Base-by-base conservation (phyloP, 345 rosid genomes). In the Salix udensis region DNA sequence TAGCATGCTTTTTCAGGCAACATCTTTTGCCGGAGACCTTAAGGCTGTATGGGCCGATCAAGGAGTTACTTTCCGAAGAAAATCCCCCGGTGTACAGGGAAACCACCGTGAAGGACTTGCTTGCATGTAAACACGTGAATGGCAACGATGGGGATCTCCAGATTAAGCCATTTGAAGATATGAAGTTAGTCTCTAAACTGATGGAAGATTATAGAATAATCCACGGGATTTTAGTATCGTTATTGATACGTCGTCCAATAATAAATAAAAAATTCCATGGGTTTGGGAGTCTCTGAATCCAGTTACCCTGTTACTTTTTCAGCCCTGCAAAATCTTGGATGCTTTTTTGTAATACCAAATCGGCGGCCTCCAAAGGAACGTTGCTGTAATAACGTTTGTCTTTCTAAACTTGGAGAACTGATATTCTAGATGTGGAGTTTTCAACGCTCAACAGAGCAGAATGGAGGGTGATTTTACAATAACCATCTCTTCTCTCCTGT, bases 31-130 rank as follows among this genome's bases (percentile, higher is more conserved):
- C 65, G 2, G 55, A 53, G 68, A 24, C 53, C 1, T 53, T 42
- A 6, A 78, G 76, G 21, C 2, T 71, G 10, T 77, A 77, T 21
- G 80, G 71, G 7, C 80, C 80, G 39, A 70, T 77, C 18, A 77
- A 61, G 53, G 76, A 77, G 39, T 65, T 71, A 71, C 12, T 77
- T 7, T 71, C 71, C 7, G 72, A 71, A 34, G 70, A 71, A 23
- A 77, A 65, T 23, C 78, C 78, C 1, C 72, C 72, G 4, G 16
- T 16, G 4, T 75, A 52, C 37, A n/a, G 67, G 39, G 72, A 77
- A 52, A 77, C 72, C 7, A 71, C 76, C 0, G 30, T 77, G 24
- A 71, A 37, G 21, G 80, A 77, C 19, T 50, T 28, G 19, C 3
- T 70, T 6, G 8, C 67, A 21, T 23, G 4, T 37, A 9, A 26